Conservation (phyloP, 2,329 filamentous ascomycete species). For the Grosmannia serpens region DNA sequence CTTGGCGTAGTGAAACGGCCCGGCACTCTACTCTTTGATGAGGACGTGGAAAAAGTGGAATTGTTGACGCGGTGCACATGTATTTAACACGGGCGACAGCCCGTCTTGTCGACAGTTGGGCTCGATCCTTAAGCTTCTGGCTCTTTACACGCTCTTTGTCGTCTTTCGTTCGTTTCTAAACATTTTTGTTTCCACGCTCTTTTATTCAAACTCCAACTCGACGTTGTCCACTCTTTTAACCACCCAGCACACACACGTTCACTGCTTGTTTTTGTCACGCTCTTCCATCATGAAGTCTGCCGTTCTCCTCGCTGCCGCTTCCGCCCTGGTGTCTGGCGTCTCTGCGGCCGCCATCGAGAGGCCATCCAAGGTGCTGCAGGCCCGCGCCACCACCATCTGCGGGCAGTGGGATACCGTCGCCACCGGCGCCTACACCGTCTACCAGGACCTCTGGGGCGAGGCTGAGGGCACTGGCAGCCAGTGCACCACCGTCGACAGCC, state of each 20-base stretch:
- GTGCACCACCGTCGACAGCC: conserved; percentile 28
- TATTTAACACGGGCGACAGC: too few relatives aligned
- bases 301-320: not conserved
- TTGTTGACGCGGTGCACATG: not conserved
- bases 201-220: too few relatives aligned
- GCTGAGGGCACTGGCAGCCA: conserved; percentile 25
- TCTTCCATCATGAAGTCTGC: not conserved
- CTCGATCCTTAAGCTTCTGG: too few relatives aligned
- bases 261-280: too few relatives aligned
- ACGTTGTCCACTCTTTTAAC: not conserved
- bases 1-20: not conserved
- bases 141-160: too few relatives aligned
- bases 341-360: not conserved
- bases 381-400: conserved; percentile 8
- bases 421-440: conserved; percentile 31
- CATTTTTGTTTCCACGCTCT: too few relatives aligned
- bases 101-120: too few relatives aligned
- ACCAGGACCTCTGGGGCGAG: conserved; percentile 41
- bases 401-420: conserved; percentile 9
- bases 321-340: not conserved
- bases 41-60: not conserved
- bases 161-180: too few relatives aligned
- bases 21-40: not conserved
- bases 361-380: conserved; percentile 1
- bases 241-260: not conserved